Evolutionary conservation across 768 basidiomycete species (phyloP), one percentile per base, ranked within the genome.

Genomic region (Hortiboletus campestris): DNA sequence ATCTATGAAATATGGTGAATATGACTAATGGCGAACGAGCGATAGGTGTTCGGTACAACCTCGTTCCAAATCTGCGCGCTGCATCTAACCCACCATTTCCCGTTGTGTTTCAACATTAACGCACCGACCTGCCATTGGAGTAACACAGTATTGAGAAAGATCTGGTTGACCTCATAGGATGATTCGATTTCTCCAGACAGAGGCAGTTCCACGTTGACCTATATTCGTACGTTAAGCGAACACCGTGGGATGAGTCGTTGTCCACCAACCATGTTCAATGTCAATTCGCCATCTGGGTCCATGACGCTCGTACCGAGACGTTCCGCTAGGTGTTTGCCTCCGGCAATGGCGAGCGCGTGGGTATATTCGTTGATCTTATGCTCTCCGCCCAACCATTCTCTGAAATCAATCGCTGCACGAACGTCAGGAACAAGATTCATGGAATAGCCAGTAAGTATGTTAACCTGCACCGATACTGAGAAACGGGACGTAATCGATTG

Each of bases 371-470:
- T 82, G 55, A 94, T 94, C 43, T 75, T 78, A 25, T 79, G 68
- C 67, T 94, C 91, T 7, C 92, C 91, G 1, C 92, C 91, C 2
- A 92, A 69, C 74, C 80, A 81, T 55, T 78, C 64, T 29, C 92
- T 82, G 72, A 94, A 94, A 31, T 84, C 80, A 6, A 92, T 67
- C 0, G 91, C 91, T 85, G 49, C 20, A 20, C 28, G 14, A 29
- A 49, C n/a, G 29, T 62, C 47, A 56, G 63, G 38, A 46, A 40
- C 41, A 46, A 53, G 1, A 14, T 22, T 20, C 28, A 10, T n/a
- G 13, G 17, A 34, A 19, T 28, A 36, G 25, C n/a, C 12, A 46
- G 16, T 25, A 41, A 40, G 8, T 29, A 5, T 48, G 31, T 56
- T 53, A 50, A 84, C 85, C 85, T 60, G 81, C 75, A 0, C 63